Conservation (phyloP, 495 filamentous ascomycete species). For the Talaromyces stipitatus region DNA sequence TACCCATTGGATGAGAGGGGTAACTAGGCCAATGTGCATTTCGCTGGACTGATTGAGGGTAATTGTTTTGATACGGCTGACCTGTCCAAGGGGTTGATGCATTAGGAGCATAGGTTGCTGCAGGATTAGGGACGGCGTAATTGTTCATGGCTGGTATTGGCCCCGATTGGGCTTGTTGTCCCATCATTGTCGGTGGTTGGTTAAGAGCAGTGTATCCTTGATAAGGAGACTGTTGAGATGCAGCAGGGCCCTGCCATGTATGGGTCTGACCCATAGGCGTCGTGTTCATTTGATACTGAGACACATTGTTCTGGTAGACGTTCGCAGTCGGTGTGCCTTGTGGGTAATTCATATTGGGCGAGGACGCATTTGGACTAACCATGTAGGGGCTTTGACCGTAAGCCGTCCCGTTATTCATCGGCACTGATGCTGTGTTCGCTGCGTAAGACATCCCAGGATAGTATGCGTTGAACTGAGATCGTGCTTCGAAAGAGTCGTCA, state of each 20-base stretch:
- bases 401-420: conserved; percentile 26
- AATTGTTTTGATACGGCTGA: conserved; percentile 30
- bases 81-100: conserved; percentile 22
- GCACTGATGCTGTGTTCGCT: conserved; percentile 25
- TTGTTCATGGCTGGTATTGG: conserved; percentile 38
- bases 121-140: conserved; percentile 25
- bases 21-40: conserved; percentile 33
- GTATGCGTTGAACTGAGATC: conserved; percentile 73
- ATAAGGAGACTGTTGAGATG: conserved; percentile 32
- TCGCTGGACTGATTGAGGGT: conserved; percentile 33
- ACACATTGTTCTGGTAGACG: conserved; percentile 23
- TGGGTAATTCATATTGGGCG: conserved; percentile 25
- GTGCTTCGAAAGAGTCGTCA: conserved; percentile 78
- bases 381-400: conserved; percentile 30
- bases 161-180: conserved; percentile 29
- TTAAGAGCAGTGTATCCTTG: conserved; percentile 33
- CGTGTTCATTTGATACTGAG: conserved; percentile 30
- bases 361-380: conserved; percentile 29
- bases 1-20: conserved; percentile 27
- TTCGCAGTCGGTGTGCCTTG: conserved; percentile 18
- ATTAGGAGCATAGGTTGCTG: conserved; percentile 21
- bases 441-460: conserved; percentile 50
- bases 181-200: conserved; percentile 29
- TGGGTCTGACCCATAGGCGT: conserved; percentile 31
- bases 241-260: conserved; percentile 31